Base-by-base conservation (phyloP, 371 early-diverging fungal species). In the Syncephalis fuscata region DNA sequence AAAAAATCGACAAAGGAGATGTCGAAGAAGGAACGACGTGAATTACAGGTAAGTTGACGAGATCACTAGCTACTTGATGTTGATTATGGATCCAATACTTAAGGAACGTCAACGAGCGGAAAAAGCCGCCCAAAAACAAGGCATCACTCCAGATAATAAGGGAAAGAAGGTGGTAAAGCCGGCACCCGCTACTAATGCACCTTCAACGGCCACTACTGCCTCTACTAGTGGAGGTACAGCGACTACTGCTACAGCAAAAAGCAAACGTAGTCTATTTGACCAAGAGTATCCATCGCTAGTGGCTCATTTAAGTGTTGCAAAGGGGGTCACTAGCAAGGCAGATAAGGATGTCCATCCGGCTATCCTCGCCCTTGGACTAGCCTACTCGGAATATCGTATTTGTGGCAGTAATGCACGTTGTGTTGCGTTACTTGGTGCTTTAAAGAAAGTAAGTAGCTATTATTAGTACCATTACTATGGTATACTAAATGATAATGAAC, bases 1-100 rank as follows among this genome's bases (percentile, higher is more conserved):
- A 54, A 64, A 42, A 78, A 74, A 51, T 59, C 70, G 17, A 61
- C 61, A 52, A 84, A 83, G 58, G 71, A 78, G 3, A 80, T 88
- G 87, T 84, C 88, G 25, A 92, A 88, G 56, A 87, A 88, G 15
- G 90, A 92, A 67, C 74, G 90, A 48, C 76, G 90, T 25, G 92
- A 77, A 8, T 54, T 81, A 47, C 80, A 74, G 55, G 69, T 61
- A 24, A 39, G 46, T 41, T 10, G n/a, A 20, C 25, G 10, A 39
- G 15, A 42, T 38, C 32, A n/a, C n/a, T 17, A 5, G 26, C 27
- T 40, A n/a, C n/a, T 38, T 26, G 16, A 3, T 16, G 17, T 4
- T n/a, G 11, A 20, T 38, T 15, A 5, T 50, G 5, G 24, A 24
- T 36, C 46, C 21, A 22, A n/a, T 58, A 40, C 10, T 16, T 38